Evolutionary conservation across 345 rosid genomes (phyloP), one percentile per base, ranked within the genome.

Genomic region (Moringa oleifera): DNA sequence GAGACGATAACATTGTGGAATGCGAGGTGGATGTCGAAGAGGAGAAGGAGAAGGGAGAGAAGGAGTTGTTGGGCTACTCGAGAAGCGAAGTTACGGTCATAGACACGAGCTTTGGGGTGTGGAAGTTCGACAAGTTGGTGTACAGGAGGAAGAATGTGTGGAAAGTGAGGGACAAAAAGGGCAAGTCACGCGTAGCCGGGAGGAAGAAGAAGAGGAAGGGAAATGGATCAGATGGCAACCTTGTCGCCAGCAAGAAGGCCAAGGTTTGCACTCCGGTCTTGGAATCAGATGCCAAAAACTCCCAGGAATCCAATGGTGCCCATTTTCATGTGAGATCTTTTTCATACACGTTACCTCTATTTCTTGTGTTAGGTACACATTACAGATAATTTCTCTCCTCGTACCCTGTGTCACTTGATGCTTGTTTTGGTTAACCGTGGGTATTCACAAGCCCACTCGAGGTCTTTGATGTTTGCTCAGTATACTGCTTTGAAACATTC

Each of bases 11-110:
- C 19, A 63, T 57, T 20, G 59, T 10, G 24, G 77, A 68, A 31
- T 73, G 60, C 17, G 70, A 61, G 13, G 68, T 41, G 8, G 83
- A 68, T 5, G 82, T 56, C 9, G 79, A 57, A 45, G 76, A 66
- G 20, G 79, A 63, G 58, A 80, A 68, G 45, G 68, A 65, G 51
- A 55, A 65, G 20, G 80, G 73, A 22, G 87, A 86, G 64, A 73
- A 64, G 70, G 94, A 78, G 74, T 58, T 93, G 31, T 70, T 79
- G 5, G 96, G 96, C 15, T 94, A 79, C 63, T 88, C 99, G 60
- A 88, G 86, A 74, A 88, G 97, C 59, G 99, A 94, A 68, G 97
- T 90, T 76, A 88, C 96, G 4, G 91, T 94, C 47, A 94, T 94
- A 16, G 99, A 94, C 66, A 90, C 96, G 13, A 88, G 96, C 83